Conservation (phyloP, 2,329 filamentous ascomycete genomes). For the Claviceps paspali region DNA sequence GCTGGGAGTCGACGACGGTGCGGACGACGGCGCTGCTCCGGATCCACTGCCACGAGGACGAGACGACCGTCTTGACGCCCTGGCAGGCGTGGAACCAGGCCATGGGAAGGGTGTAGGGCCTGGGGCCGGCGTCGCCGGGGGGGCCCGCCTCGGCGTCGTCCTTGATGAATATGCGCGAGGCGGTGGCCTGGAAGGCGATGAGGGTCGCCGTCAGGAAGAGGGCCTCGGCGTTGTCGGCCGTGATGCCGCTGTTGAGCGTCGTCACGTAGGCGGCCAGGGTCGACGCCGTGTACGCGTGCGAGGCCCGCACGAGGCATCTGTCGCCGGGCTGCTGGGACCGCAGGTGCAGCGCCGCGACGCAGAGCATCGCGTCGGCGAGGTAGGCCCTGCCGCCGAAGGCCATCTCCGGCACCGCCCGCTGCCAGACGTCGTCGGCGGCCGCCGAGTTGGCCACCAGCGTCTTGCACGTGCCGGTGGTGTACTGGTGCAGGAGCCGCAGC, state of each 20-base stretch:
- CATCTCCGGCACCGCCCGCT: constrained; percentile 41
- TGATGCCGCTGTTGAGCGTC: constrained; percentile 40
- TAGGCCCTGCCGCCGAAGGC: constrained; percentile 44
- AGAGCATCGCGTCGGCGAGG: constrained; percentile 47
- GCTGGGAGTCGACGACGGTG: constrained; percentile 49
- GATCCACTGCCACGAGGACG: constrained; percentile 49
- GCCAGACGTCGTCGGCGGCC: constrained; percentile 41
- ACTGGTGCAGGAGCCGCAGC: constrained; percentile 49
- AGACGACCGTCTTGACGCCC: constrained; percentile 49
- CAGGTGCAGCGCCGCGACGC: constrained; percentile 48
- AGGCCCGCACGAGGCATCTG: constrained; percentile 42
- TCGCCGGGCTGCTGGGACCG: constrained; percentile 42
- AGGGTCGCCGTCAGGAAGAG: constrained; percentile 47
- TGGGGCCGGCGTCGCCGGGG: constrained; percentile 18
- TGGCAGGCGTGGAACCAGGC: constrained; percentile 54
- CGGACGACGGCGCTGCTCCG: constrained; percentile 40
- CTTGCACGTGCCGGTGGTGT: constrained; percentile 42
- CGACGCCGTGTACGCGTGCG: constrained; percentile 50
- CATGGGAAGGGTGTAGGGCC: constrained; percentile 40
- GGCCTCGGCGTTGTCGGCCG: constrained; percentile 42
- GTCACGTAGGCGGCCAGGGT: constrained; percentile 45
- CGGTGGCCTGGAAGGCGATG: constrained; percentile 51
- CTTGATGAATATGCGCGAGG: constrained; percentile 46
- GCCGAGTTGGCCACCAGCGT: constrained; percentile 41
- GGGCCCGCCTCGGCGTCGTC: constrained; percentile 34